These are phyloP conservation scores for Corylus heterophylla DNA, from an alignment of 306 rosid species.

Conservation along the genomic window DNA sequence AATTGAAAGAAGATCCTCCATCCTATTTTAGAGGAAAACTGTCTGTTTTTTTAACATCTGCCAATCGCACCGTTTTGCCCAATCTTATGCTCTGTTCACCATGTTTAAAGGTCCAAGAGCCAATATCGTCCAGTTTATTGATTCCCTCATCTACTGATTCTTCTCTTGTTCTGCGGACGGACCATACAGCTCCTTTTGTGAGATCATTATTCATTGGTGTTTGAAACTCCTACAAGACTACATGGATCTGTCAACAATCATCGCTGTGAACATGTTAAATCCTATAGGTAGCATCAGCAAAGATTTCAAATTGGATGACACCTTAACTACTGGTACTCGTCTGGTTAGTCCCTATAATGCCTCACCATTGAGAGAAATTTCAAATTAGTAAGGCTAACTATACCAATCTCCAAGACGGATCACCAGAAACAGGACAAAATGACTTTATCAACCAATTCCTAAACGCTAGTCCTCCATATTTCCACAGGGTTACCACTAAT, in stretches of 20 bases:
- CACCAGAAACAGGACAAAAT: slow-evolving; percentile 48
- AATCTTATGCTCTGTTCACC: too few species aligned
- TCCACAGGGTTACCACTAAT: slow-evolving; percentile 40
- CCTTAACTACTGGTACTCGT: slow-evolving; percentile 39
- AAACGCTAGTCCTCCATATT: slow-evolving; percentile 44
- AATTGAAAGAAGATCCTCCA: too few species aligned
- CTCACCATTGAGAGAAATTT: slow-evolving; percentile 42
- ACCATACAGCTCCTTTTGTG: slow-evolving; percentile 37
- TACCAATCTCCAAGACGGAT: slow-evolving; percentile 39
- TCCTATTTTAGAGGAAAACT: too few species aligned
- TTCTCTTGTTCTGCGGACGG: slow-evolving; percentile 35
- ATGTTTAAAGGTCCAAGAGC: slow-evolving; percentile 31
- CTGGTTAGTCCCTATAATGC: slow-evolving; percentile 37
- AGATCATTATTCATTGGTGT: slow-evolving; percentile 35
- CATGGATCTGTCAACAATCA: slow-evolving; percentile 44
- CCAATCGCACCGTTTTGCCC: too few species aligned
- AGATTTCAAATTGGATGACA: slow-evolving; percentile 45
- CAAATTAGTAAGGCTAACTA: slow-evolving; percentile 34
- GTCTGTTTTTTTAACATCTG: too few species aligned
- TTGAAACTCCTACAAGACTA: slow-evolving; percentile 48
- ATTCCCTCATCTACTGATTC: slow-evolving; percentile 59
- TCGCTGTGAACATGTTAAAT: slow-evolving; percentile 24
- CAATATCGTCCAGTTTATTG: slow-evolving; percentile 61
- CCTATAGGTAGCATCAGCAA: slow-evolving; percentile 28
- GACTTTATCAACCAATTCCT: slow-evolving; percentile 34